Conservation (phyloP, 345 rosid genomes). For the Turritis glabra region DNA sequence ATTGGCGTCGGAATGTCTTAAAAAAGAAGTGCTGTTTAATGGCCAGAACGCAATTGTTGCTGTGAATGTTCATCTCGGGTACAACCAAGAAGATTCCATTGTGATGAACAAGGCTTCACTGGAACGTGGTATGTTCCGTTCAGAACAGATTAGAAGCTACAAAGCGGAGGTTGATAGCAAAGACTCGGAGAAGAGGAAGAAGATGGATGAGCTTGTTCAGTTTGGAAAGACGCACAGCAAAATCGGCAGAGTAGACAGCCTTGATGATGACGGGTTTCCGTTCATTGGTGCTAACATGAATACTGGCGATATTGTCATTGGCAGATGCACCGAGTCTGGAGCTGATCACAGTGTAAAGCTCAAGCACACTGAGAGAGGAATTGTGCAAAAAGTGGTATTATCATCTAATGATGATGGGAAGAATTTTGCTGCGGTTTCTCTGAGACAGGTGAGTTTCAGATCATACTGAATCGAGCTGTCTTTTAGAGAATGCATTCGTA, state of each 20-base stretch:
- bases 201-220: slow-evolving; percentile 56
- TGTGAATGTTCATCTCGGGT: slow-evolving; percentile 88
- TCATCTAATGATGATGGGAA: slow-evolving; percentile 97
- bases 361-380: slow-evolving; percentile 89
- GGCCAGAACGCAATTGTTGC: slow-evolving; percentile 98
- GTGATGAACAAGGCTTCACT: slow-evolving; percentile 91
- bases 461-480: slow-evolving; percentile 17
- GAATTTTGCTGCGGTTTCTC: slow-evolving; percentile 80
- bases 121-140: slow-evolving; percentile 88
- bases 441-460: slow-evolving; percentile 66
- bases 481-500: not conserved
- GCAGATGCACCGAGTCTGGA: slow-evolving; percentile 79
- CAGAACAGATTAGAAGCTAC: slow-evolving; percentile 87
- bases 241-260: slow-evolving; percentile 77
- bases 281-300: slow-evolving; percentile 78
- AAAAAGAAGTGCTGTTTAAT: slow-evolving; percentile 65
- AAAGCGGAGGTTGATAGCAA: slow-evolving; percentile 87
- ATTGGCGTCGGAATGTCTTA: slow-evolving; percentile 70
- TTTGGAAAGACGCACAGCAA: slow-evolving; percentile 76
- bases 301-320: slow-evolving; percentile 86
- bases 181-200: slow-evolving; percentile 65
- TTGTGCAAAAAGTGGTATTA: slow-evolving; percentile 84
- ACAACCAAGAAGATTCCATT: slow-evolving; percentile 91
- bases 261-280: slow-evolving; percentile 93
- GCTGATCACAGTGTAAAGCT: slow-evolving; percentile 78